Evolutionary conservation across 768 basidiomycete genomes (phyloP), one percentile per base, ranked within the genome.

Genomic region (Mycena latifolia): DNA sequence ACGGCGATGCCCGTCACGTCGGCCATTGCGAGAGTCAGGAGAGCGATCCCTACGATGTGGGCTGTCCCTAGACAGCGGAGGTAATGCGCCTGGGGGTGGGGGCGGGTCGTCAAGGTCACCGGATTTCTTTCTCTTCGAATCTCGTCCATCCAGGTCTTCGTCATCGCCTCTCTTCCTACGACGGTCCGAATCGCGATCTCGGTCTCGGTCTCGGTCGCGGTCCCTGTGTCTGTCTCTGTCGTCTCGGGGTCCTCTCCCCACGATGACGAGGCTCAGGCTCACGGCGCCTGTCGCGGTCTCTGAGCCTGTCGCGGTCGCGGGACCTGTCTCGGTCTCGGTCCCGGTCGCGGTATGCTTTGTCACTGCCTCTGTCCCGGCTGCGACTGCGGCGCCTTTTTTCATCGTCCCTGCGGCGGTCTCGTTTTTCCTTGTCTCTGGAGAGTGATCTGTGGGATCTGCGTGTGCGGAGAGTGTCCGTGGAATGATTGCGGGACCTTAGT

Each of bases 401-500:
- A 29, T 88, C 85, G 48, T 86, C 81, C 65, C 81, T 84, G 37
- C 86, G 82, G 24, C 86, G 84, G 59, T 61, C 84, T 81, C 71
- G 82, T 85, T 55, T 91, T 80, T 91, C 92, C 70, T 86, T 83
- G 27, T 91, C 92, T 71, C 86, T 83, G 25, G 93, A 94, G 56
- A 79, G 80, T 12, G 93, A 94, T 66, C 88, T 84, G 72, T 92
- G 91, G 51, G 92, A 93, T 63, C 86, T 85, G 70, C 83, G 85
- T 24, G 92, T 93, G 47, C 86, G 88, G 70, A 88, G 87, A 12
- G 92, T 94, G 75, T 93, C 92, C 39, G 89, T 88, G 4, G 92
- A 93, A 76, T 88, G 87, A 74, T 90, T 90, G 71, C 91, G 89
- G 66, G 89, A 90, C 61, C 89, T 89, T 47, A 39, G 17, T 61